Evolutionary conservation across 345 rosid genomes (phyloP), one percentile per base, ranked within the genome.

Genomic region (Leavenworthia alabamica): DNA sequence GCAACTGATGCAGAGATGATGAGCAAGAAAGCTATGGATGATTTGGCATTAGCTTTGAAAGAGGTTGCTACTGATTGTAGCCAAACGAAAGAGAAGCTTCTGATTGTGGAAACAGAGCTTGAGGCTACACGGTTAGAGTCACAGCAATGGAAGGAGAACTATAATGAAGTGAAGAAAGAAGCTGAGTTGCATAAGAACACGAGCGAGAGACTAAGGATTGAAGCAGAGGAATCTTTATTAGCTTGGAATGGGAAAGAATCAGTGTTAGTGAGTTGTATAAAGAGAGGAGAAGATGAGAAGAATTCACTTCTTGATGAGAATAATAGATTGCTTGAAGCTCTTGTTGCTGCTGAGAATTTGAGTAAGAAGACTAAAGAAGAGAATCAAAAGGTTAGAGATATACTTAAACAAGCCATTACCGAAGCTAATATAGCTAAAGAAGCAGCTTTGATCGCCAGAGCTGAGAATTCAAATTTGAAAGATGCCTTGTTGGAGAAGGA

Each of bases 371-470:
- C 78, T 3, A 87, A 80, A 36, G 83, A 89, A 16, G 99, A 93
- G 78, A 82, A 73, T 43, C 77, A 71, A 7, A 84, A 81, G 28
- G 40, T 93, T 40, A 69, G 95, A 5, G 96, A 89, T 67, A 85
- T 85, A 32, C 83, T 93, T 17, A 93, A 93, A 47, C 94, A 89
- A 27, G 99, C 99, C 0, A 60, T 93, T 0, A 93, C 78, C 13
- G 99, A 93, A 72, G 86, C 99, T 8, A 93, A 76, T 54, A 87
- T 77, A 2, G 92, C 99, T 0, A 93, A 87, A 78, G 99, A 82
- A 71, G 97, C 97, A 1, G 89, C 90, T 0, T 81, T 66, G 40
- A 81, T 87, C 2, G 97, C 96, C 0, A 75, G 75, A 39, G 80
- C 72, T 0, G 96, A 92, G 70, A 92, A 89, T 31, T 80, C 88